Percentiles rank a stretch among this genome's conserved stretches.
phyloP scores from a whole-genome alignment of 2,329 filamentous ascomycete species.

The Verticillium isaacii region DNA sequence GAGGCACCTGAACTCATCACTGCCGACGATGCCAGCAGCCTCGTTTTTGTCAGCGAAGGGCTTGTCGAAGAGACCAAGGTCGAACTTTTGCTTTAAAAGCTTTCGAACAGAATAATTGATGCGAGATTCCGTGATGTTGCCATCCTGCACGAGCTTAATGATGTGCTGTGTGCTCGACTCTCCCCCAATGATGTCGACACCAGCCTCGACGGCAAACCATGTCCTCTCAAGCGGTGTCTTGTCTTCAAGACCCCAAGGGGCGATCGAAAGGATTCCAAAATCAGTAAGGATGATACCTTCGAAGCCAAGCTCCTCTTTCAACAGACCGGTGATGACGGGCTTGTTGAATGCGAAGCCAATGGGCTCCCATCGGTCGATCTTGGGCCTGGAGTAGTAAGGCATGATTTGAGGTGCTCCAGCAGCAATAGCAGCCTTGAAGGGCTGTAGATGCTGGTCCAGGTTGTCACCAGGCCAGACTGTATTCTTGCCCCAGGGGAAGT shows the following conservation, averaged over 20 bases:
- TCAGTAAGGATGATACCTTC: conserved; percentile 44
- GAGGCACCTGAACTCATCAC: conserved; percentile 28
- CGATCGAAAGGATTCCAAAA: conserved; percentile 46
- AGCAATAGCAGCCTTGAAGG: not conserved
- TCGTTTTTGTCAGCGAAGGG: conserved; percentile 40
- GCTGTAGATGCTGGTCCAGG: not conserved
- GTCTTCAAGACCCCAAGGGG: conserved; percentile 43
- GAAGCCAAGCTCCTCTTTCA: conserved; percentile 41
- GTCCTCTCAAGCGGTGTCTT: conserved; percentile 34
- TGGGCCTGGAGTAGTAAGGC: conserved; percentile 43
- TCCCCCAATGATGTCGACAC: conserved; percentile 38
- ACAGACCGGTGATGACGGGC: conserved; percentile 40
- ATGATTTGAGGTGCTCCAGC: conserved; percentile 27
- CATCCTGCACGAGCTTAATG: conserved; percentile 35
- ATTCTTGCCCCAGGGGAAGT: not conserved
- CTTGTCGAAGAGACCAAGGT: conserved; percentile 45
- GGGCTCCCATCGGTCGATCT: conserved; percentile 22
- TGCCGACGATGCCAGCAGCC: conserved; percentile 34
- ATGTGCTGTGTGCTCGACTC: conserved; percentile 41
- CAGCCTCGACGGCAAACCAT: conserved; percentile 39
- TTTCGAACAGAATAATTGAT: conserved; percentile 39
- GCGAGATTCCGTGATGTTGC: conserved; percentile 32
- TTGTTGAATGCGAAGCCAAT: conserved; percentile 46
- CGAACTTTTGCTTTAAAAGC: conserved; percentile 43
- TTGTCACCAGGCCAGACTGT: not conserved